Conservation (phyloP, 768 basidiomycete genomes). For the Mycena chlorophos region DNA sequence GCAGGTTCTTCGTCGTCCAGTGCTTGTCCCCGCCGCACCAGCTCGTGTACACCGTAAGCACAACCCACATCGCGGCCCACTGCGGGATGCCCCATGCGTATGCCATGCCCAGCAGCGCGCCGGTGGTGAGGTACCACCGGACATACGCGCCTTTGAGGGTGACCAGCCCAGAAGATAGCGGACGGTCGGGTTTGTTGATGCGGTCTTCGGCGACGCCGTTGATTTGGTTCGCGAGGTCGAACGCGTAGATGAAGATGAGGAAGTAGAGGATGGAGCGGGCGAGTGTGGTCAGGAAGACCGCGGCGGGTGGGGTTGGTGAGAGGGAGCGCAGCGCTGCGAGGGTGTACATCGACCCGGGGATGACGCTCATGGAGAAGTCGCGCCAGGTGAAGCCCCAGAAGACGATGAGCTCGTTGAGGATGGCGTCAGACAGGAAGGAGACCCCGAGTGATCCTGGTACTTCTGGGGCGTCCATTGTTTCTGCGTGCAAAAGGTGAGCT, state of each 20-base stretch:
- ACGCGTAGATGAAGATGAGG: slow-evolving; percentile 13
- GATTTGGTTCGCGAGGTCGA: slow-evolving; percentile 13
- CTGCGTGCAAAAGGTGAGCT: too few relatives aligned
- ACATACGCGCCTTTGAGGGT: slow-evolving; percentile 5
- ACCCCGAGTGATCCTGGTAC: too few relatives aligned
- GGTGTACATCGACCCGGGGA: slow-evolving; percentile 11
- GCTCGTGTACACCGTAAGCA: slow-evolving; percentile 5
- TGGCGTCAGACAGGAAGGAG: slow-evolving; percentile 8
- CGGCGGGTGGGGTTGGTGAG: background rate
- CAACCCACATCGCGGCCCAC: slow-evolving; percentile 5
- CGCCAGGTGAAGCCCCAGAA: slow-evolving; percentile 12
- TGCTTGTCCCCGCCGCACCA: slow-evolving; percentile 11
- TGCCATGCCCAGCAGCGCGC: background rate
- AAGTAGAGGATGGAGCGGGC: slow-evolving; percentile 4
- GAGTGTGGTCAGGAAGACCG: background rate
- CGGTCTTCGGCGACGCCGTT: slow-evolving; percentile 11
- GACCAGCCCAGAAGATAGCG: slow-evolving; percentile 5
- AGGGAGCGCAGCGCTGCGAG: slow-evolving; percentile 7
- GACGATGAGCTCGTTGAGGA: slow-evolving; percentile 12
- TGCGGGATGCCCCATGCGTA: slow-evolving; percentile 9
- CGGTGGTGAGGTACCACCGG: slow-evolving; percentile 4
- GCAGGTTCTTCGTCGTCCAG: slow-evolving; percentile 13
- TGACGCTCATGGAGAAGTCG: slow-evolving; percentile 6
- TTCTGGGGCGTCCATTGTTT: too few relatives aligned
- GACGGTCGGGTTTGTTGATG: slow-evolving; percentile 17